Base-by-base conservation (phyloP, 1,139 yeast genomes). In the Yamadazyma membranifaciens region DNA sequence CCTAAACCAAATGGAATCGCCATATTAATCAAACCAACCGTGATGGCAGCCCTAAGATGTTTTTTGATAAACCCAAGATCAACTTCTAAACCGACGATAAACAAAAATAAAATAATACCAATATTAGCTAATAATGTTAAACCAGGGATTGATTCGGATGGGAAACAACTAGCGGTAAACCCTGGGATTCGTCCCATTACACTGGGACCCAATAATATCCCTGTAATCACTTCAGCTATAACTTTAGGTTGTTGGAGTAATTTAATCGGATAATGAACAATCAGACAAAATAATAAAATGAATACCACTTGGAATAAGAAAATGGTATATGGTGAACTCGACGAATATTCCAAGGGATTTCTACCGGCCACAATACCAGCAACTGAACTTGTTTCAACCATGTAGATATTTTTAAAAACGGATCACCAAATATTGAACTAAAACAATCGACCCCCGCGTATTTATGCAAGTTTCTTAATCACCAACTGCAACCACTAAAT, bases 1-100 rank as follows among this genome's bases (percentile, higher is more conserved):
- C 95, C 95, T 36, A 83, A 69, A 0, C 84, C 92, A 60, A 86
- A 86, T 0, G 94, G 94, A 6, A 85, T 65, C 3, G 84, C 81
- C 80, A 86, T 79, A 48, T 84, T 82, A 40, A 80, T 67, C 14
- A 83, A 50, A 2, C 92, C 92, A 12, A 86, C 91, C 1, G 80
- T 63, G 3, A 81, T 42, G 0, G 94, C 91, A 6, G 78, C 81
- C 40, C 65, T 69, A 33, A 78, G 49, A 56, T 85, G 80, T 44
- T 75, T 80, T 49, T 68, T 74, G 45, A 85, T 78, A 52, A 82
- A 83, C 17, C 66, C 65, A 25, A 82, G 61, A 52, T 86, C 94
- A 29, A 85, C 91, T 59, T 86, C 94, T 51, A 86, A 63, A 1
- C 94, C 94, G 40, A 86, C 80, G 49, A 85, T 78, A 57, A 86